A percentile compares a stretch with the other conserved stretches of the same genome.
phyloP scores from a whole-genome alignment of 805 yeast genomes.

The Lipomyces yamadae region DNA sequence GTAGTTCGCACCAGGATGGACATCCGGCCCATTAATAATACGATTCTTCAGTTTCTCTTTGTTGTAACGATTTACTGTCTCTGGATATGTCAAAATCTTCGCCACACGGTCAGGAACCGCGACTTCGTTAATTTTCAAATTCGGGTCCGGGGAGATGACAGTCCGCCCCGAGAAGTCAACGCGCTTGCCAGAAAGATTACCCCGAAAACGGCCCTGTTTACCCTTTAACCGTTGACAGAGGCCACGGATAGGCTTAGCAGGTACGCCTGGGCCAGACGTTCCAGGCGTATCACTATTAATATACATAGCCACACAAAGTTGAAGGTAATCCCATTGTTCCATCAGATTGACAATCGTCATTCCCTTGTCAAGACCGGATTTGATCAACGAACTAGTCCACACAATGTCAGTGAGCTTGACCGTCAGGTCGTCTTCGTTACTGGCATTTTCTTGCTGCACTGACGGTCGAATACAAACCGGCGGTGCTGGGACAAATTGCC shows the following conservation, averaged over 20 bases:
- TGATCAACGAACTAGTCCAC: constrained; percentile 92
- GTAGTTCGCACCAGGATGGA: constrained; percentile 97
- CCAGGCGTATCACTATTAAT: constrained; percentile 95
- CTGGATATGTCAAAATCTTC: constrained; percentile 93
- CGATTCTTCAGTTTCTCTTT: constrained; percentile 73
- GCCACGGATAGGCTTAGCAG: constrained; percentile 80
- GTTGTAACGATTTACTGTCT: constrained; percentile 88
- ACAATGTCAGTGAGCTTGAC: constrained; percentile 95
- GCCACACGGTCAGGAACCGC: constrained; percentile 98
- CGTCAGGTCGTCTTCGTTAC: constrained; percentile 96
- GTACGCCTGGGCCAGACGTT: constrained; percentile 53
- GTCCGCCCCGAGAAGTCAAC: constrained; percentile 98
- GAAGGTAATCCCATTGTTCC: constrained; percentile 98
- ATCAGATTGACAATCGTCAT: constrained; percentile 88
- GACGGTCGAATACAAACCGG: constrained; percentile 99
- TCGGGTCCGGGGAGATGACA: constrained; percentile 98
- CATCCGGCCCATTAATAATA: constrained; percentile 80
- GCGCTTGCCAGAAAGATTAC: constrained; percentile 96
- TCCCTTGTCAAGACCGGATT: constrained; percentile 95
- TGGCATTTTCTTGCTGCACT: constrained; percentile 89
- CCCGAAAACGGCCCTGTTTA: constrained; percentile 98
- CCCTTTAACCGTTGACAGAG: constrained; percentile 97
- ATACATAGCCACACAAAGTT: constrained; percentile 94
- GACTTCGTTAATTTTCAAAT: constrained; percentile 90
- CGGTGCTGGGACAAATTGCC: constrained; percentile 98